A percentile compares a stretch with the other conserved stretches of the same genome.
Conservation (phyloP, 768 basidiomycete species). For the Serendipita indica region DNA sequence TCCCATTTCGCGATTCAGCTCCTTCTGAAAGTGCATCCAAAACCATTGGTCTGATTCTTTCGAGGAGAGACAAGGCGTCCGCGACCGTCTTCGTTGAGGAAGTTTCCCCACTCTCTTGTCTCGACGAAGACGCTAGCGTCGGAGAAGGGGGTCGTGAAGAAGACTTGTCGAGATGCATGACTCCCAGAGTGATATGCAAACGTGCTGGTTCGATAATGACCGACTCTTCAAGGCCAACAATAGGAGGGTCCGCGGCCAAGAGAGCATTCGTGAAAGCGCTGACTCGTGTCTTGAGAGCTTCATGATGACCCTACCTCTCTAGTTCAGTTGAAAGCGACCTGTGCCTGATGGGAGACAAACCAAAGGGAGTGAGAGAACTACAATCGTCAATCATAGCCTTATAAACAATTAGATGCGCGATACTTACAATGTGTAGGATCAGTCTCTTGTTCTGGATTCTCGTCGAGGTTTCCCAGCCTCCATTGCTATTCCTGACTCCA, state of each 20-base stretch:
- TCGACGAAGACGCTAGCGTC: not conserved
- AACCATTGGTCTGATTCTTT: constrained; percentile 25
- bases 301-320: constrained; percentile 18
- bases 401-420: not conserved
- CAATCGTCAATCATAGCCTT: not conserved
- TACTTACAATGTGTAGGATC: not conserved
- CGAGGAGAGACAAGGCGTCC: constrained; percentile 19
- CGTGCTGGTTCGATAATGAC: constrained; percentile 44
- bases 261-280: constrained; percentile 21
- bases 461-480: too few relatives aligned
- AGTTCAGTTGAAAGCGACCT: not conserved
- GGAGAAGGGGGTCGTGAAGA: not conserved
- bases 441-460: not conserved
- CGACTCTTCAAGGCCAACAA: constrained; percentile 41
- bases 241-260: constrained; percentile 21
- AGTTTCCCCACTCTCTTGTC: not conserved
- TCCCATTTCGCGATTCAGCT: not conserved
- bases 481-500: too few relatives aligned
- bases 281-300: constrained; percentile 19
- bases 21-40: constrained; percentile 15
- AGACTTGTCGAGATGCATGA: constrained; percentile 40
- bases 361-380: constrained; percentile 10
- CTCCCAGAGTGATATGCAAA: constrained; percentile 62
- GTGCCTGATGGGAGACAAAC: not conserved
- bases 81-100: constrained; percentile 15